phyloP scores from a whole-genome alignment of 2,329 filamentous ascomycete species.

The Stagonosporopsis vannaccii region DNA sequence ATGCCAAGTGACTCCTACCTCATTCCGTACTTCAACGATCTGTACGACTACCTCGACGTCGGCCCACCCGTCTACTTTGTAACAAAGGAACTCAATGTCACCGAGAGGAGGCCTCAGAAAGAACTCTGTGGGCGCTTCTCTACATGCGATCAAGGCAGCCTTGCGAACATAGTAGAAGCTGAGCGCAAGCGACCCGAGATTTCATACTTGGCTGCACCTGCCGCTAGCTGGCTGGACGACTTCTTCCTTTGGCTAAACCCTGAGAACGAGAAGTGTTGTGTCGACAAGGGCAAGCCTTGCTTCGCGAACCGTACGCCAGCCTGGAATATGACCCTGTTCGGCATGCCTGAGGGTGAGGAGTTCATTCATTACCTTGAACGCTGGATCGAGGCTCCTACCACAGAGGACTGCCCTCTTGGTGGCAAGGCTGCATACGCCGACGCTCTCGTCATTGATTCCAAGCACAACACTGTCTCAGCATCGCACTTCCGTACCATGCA shows the following conservation, averaged over 20 bases:
- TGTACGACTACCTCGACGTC: slow-evolving; percentile 89
- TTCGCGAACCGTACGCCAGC: slow-evolving; percentile 78
- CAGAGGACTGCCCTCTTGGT: slow-evolving; percentile 83
- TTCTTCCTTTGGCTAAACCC: slow-evolving; percentile 98
- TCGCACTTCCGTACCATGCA: slow-evolving; percentile 94
- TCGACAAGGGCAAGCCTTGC: slow-evolving; percentile 69
- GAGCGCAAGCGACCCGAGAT: slow-evolving; percentile 88
- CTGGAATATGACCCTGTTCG: slow-evolving; percentile 88
- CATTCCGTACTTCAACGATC: slow-evolving; percentile 94
- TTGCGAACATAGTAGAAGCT: slow-evolving; percentile 90
- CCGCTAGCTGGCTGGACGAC: slow-evolving; percentile 96
- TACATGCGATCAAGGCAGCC: slow-evolving; percentile 81
- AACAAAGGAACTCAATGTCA: slow-evolving; percentile 79
- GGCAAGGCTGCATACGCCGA: slow-evolving; percentile 87
- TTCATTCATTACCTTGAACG: slow-evolving; percentile 85
- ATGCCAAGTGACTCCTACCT: slow-evolving; percentile 94
- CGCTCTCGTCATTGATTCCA: slow-evolving; percentile 78
- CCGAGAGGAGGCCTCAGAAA: slow-evolving; percentile 77
- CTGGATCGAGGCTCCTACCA: slow-evolving; percentile 82
- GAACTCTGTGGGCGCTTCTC: slow-evolving; percentile 91
- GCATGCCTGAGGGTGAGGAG: slow-evolving; percentile 93
- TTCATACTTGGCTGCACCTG: slow-evolving; percentile 86
- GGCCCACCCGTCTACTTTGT: slow-evolving; percentile 98
- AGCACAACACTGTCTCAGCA: slow-evolving; percentile 73
- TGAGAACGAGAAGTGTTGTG: slow-evolving; percentile 69